phyloP scores from a whole-genome alignment of 2,329 filamentous ascomycete species.

The Alternaria dauci region DNA sequence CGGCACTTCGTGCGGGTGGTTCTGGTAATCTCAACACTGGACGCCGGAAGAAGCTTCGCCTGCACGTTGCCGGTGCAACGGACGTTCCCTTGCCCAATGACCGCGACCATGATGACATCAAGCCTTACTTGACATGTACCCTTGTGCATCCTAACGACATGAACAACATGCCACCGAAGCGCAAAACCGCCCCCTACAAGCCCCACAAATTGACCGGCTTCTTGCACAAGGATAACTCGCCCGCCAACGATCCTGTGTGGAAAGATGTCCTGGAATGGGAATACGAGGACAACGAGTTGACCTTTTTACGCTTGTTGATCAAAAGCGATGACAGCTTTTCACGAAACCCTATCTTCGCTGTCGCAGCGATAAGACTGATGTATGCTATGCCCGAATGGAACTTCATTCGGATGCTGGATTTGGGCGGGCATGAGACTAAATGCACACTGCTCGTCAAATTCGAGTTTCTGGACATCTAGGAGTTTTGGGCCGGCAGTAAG shows the following conservation, averaged over 20 bases:
- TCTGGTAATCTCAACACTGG: conserved; percentile 59
- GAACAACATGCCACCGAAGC: conserved; percentile 62
- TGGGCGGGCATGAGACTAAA: conserved; percentile 70
- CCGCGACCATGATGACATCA: conserved; percentile 59
- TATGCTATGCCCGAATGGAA: conserved; percentile 68
- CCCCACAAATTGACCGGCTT: conserved; percentile 65
- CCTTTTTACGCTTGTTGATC: conserved; percentile 70
- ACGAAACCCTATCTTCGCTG: conserved; percentile 68
- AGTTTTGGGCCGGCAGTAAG: not conserved
- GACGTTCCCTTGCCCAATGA: conserved; percentile 65
- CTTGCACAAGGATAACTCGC: conserved; percentile 67
- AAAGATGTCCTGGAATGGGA: conserved; percentile 73
- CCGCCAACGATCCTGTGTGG: conserved; percentile 69
- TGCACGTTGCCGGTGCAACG: conserved; percentile 70
- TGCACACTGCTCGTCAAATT: conserved; percentile 70
- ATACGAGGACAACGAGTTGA: conserved; percentile 71
- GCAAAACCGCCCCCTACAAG: conserved; percentile 68
- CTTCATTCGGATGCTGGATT: conserved; percentile 71
- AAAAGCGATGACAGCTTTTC: conserved; percentile 72
- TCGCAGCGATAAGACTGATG: conserved; percentile 66
- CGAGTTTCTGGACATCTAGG: conserved; percentile 55
- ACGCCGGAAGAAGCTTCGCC: conserved; percentile 59
- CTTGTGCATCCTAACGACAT: conserved; percentile 67
- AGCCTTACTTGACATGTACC: conserved; percentile 71
- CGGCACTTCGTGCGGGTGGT: conserved; percentile 65